phyloP scores from a whole-genome alignment of 2,329 filamentous ascomycete genomes.

The Neonectria hederae region DNA sequence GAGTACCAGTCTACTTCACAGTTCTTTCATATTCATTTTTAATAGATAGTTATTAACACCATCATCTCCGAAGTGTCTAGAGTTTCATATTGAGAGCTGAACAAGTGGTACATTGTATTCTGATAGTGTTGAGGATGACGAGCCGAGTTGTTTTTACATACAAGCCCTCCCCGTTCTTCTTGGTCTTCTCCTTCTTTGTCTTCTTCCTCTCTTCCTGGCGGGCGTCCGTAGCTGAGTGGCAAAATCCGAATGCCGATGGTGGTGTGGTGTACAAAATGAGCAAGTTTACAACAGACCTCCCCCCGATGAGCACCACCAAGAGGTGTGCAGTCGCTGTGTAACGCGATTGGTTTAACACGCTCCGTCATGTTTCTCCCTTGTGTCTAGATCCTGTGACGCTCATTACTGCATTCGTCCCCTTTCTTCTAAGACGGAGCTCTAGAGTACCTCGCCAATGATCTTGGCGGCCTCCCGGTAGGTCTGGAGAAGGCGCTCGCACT shows the following conservation, averaged over 20 bases:
- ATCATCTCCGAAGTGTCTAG: not conserved
- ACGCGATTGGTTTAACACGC: constrained; percentile 14
- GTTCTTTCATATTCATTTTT: not conserved
- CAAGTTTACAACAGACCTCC: constrained; percentile 38
- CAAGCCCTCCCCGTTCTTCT: constrained; percentile 28
- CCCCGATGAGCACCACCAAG: constrained; percentile 22
- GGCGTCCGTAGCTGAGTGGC: constrained; percentile 33
- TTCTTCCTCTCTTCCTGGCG: constrained; percentile 32
- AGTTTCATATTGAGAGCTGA: not conserved
- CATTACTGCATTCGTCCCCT: constrained; percentile 21
- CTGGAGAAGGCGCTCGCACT: constrained; percentile 94
- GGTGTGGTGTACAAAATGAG: constrained; percentile 42
- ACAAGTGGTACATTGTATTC: constrained; percentile 41
- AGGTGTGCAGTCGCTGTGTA: constrained; percentile 17
- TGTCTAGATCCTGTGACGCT: constrained; percentile 26
- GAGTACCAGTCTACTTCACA: not conserved
- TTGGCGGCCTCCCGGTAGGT: constrained; percentile 98
- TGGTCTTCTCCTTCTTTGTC: constrained; percentile 18
- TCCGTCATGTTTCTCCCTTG: constrained; percentile 23
- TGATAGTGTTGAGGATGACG: constrained; percentile 37
- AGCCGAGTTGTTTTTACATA: constrained; percentile 43
- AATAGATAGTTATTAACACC: not conserved
- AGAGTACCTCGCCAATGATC: constrained; percentile 96
- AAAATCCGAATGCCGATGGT: constrained; percentile 39
- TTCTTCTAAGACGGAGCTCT: constrained; percentile 43